Evolutionary conservation across 1,139 yeast genomes (phyloP).

Genomic region (Candida mesenterica): DNA sequence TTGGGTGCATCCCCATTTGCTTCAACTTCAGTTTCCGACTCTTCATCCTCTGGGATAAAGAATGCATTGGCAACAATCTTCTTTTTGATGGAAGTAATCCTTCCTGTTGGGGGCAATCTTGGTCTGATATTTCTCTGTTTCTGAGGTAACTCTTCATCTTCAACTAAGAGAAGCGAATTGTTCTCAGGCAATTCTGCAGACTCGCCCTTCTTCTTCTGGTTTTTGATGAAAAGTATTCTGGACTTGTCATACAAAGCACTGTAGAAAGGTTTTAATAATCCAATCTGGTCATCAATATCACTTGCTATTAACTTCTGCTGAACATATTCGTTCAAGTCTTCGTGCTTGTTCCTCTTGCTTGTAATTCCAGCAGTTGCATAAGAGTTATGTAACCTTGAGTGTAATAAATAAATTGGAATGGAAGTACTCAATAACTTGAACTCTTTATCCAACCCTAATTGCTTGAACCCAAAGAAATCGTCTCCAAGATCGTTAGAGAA

Average conservation of each 20-base stretch:
- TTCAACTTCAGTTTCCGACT: conserved; percentile 4
- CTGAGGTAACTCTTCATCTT: conserved; percentile 80
- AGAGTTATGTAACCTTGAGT: conserved; percentile 67
- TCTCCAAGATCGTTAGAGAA: conserved; percentile 91
- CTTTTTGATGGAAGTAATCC: conserved; percentile 70
- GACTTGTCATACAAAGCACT: conserved; percentile 51
- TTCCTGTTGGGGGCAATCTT: conserved; percentile 91
- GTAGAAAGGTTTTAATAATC: conserved; percentile 60
- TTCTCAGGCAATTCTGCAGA: conserved; percentile 43
- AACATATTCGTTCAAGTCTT: conserved; percentile 56
- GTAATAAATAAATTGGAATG: conserved; percentile 86
- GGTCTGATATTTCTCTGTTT: conserved; percentile 80
- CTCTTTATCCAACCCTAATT: conserved; percentile 90
- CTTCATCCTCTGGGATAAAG: conserved; percentile 34
- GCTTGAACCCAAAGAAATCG: conserved; percentile 96
- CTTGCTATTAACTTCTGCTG: conserved; percentile 49
- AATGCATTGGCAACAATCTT: conserved; percentile 53
- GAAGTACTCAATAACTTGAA: conserved; percentile 82
- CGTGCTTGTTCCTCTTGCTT: conserved; percentile 53
- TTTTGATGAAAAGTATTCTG: conserved; percentile 45
- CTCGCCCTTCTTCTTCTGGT: conserved; percentile 54
- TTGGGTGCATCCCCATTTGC: not conserved
- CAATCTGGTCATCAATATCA: conserved; percentile 55
- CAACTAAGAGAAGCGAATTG: conserved; percentile 51
- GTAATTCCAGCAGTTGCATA: conserved; percentile 41